A percentile compares a stretch with the other conserved stretches of the same genome.
Conservation (phyloP, 2,329 filamentous ascomycete species). For the Botrytis pseudocinerea region DNA sequence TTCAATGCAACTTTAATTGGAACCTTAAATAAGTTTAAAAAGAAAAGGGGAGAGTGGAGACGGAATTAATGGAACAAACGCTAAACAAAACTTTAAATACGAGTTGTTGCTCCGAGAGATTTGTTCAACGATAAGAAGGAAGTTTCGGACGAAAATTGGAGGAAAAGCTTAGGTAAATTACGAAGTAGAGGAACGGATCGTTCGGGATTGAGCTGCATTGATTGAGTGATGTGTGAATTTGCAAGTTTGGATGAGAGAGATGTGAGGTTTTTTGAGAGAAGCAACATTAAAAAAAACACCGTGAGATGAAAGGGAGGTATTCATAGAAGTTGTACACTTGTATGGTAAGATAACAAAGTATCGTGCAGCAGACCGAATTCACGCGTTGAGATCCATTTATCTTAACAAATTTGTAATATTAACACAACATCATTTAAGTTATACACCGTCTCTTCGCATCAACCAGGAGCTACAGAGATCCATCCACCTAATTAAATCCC, state of each 20-base stretch:
- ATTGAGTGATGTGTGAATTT: neutral
- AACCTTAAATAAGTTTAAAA: neutral
- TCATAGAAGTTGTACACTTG: neutral
- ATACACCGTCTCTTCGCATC: neutral
- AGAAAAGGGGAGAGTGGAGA: neutral
- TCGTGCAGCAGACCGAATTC: neutral
- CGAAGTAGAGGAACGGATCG: neutral
- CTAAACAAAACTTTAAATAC: neutral
- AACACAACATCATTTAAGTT: neutral
- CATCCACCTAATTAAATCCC: conserved; percentile 36
- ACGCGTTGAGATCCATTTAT: neutral
- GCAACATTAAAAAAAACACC: neutral
- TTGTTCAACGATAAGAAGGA: neutral
- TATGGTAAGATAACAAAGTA: neutral
- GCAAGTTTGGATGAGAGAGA: neutral
- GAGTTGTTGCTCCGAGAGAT: neutral
- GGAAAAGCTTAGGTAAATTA: neutral
- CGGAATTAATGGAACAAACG: neutral
- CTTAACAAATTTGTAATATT: conserved; percentile 34
- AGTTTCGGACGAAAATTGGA: neutral
- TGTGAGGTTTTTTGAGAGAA: neutral
- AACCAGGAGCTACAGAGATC: no score
- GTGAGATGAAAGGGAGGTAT: neutral
- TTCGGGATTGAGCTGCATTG: neutral
- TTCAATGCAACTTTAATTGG: neutral